A percentile compares a stretch with the other conserved stretches of the same genome.
Conservation (phyloP, 176 grass and related monocot species). For the Oryza longistaminata region DNA sequence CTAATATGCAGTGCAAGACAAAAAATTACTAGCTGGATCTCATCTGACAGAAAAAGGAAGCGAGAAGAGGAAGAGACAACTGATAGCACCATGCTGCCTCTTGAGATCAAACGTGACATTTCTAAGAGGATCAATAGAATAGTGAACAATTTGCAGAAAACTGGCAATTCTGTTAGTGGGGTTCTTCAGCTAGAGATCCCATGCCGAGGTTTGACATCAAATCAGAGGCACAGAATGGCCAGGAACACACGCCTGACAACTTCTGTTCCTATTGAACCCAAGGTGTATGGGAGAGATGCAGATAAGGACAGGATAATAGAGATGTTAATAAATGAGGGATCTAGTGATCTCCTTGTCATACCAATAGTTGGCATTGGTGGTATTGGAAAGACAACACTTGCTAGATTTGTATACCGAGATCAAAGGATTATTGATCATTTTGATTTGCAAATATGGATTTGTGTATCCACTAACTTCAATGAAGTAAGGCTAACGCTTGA, state of each 20-base stretch:
- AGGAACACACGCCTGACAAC: slow-evolving; percentile 12
- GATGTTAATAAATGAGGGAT: background rate
- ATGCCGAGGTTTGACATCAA: background rate
- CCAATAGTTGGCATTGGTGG: slow-evolving; percentile 48
- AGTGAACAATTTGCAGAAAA: background rate
- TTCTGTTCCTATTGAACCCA: slow-evolving; percentile 14
- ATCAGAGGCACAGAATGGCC: background rate
- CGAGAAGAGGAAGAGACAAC: background rate
- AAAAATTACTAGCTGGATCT: background rate
- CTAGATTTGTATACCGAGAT: slow-evolving; percentile 24
- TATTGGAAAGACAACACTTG: slow-evolving; percentile 49
- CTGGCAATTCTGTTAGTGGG: background rate
- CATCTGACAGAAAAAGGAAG: background rate
- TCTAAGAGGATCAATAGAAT: slow-evolving; percentile 37
- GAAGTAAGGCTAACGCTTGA: background rate
- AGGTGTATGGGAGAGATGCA: slow-evolving; percentile 40
- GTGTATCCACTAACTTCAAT: slow-evolving; percentile 21
- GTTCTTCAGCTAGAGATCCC: background rate
- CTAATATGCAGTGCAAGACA: background rate
- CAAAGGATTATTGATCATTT: slow-evolving; percentile 27
- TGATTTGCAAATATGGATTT: slow-evolving; percentile 45
- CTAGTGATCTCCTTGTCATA: slow-evolving; percentile 18
- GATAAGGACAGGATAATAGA: slow-evolving; percentile 38
- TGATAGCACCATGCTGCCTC: background rate
- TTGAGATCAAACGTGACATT: slow-evolving; percentile 7